A percentile compares a stretch with the other conserved stretches of the same genome.
phyloP scores from a whole-genome alignment of 495 filamentous ascomycete species.

The Xylaria curta region DNA sequence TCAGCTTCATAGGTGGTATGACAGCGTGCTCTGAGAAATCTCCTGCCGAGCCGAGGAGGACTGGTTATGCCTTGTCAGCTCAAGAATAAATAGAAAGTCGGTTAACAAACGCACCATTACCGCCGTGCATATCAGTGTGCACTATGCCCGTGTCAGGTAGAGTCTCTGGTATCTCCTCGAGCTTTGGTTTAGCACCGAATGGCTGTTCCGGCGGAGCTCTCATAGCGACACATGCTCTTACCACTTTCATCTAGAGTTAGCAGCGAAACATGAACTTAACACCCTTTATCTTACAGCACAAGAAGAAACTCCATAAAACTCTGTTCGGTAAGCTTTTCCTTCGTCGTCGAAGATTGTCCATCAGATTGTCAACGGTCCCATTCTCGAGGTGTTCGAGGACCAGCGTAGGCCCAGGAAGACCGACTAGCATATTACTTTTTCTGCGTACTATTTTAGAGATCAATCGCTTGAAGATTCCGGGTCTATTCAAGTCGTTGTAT shows the following conservation, averaged over 20 bases:
- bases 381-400: slow-evolving; percentile 24
- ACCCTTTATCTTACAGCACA: slow-evolving; percentile 18
- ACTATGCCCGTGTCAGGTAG: background rate
- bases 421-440: background rate
- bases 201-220: background rate
- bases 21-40: slow-evolving; percentile 22
- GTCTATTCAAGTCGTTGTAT: background rate
- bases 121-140: slow-evolving; percentile 3
- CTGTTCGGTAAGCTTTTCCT: background rate
- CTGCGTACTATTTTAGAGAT: background rate
- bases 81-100: background rate
- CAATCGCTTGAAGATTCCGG: background rate
- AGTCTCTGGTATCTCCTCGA: background rate
- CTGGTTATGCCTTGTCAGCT: background rate
- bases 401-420: slow-evolving; percentile 12
- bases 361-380: background rate
- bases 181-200: background rate
- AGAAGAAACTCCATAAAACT: slow-evolving; percentile 20
- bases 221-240: slow-evolving; percentile 24
- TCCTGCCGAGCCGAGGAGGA: slow-evolving; percentile 1
- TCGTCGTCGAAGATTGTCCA: background rate
- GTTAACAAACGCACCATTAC: background rate
- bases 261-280: background rate
- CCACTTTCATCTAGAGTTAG: slow-evolving; percentile 4
- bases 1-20: slow-evolving; percentile 19